These are phyloP conservation scores for Ophiosphaerella narmari DNA, from an alignment of 2,329 filamentous ascomycete genomes.

Conservation along the genomic window DNA sequence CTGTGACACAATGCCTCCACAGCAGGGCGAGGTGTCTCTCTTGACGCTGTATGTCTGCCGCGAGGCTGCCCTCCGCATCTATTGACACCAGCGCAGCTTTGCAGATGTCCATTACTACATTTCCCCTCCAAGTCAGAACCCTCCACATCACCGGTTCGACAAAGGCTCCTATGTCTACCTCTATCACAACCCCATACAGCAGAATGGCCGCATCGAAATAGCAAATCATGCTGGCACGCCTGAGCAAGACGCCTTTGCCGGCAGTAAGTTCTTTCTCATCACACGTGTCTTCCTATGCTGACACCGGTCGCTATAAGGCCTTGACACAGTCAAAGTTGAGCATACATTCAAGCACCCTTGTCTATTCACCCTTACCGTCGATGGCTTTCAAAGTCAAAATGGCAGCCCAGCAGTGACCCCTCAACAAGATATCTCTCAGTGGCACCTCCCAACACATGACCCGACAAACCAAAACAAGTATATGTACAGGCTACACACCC, in stretches of 20 bases:
- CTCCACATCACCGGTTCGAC: conserved; percentile 80
- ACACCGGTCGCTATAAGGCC: conserved; percentile 52
- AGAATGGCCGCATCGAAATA: conserved; percentile 73
- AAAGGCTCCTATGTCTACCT: conserved; percentile 80
- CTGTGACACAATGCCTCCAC: conserved; percentile 51
- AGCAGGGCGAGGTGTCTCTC: conserved; percentile 53
- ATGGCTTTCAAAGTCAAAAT: conserved; percentile 44
- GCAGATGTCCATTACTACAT: conserved; percentile 82
- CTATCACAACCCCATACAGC: conserved; percentile 72
- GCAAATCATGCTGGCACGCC: conserved; percentile 75
- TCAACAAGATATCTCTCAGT: conserved; percentile 60
- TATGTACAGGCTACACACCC: conserved; percentile 74
- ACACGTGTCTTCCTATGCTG: conserved; percentile 12
- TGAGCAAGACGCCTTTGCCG: conserved; percentile 79
- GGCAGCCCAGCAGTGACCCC: conserved; percentile 46
- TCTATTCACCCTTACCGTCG: conserved; percentile 69
- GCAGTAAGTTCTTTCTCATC: conserved; percentile 60
- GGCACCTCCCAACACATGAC: conserved; percentile 77
- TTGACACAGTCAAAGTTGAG: conserved; percentile 67
- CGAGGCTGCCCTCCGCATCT: not conserved
- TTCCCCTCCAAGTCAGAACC: conserved; percentile 66
- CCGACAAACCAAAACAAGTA: conserved; percentile 76
- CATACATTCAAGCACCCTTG: conserved; percentile 78
- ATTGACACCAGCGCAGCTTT: conserved; percentile 59
- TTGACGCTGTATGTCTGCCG: conserved; percentile 51